Evolutionary conservation across 2,329 filamentous ascomycete genomes (phyloP).

Genomic region (Paramyrothecium roridum): DNA sequence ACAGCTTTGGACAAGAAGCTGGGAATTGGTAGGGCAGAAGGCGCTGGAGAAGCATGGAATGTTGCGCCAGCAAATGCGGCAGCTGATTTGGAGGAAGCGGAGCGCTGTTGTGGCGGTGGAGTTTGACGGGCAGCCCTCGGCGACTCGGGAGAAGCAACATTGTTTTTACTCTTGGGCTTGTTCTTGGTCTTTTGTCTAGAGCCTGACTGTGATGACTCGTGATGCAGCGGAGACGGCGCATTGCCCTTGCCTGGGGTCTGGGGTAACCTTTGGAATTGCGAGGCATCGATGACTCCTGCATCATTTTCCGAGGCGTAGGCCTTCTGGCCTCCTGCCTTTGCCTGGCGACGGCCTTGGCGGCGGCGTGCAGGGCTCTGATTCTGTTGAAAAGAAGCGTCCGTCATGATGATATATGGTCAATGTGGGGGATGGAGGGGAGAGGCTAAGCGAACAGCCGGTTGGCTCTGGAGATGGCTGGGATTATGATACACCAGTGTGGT

Average conservation of each 20-base stretch:
- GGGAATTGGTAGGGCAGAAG: slow-evolving; percentile 85
- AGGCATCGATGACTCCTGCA: slow-evolving; percentile 23
- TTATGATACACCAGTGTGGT: background rate
- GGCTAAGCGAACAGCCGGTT: background rate
- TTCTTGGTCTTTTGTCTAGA: slow-evolving; percentile 26
- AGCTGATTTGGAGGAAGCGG: slow-evolving; percentile 40
- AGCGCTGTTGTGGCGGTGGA: slow-evolving; percentile 35
- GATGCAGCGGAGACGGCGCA: slow-evolving; percentile 30
- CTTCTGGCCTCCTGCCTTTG: slow-evolving; percentile 41
- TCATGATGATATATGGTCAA: slow-evolving; percentile 19
- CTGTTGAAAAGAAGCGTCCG: slow-evolving; percentile 25
- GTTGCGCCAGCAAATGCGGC: slow-evolving; percentile 86
- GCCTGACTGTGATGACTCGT: slow-evolving; percentile 17
- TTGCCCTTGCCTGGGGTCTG: slow-evolving; percentile 46
- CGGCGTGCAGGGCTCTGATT: slow-evolving; percentile 32
- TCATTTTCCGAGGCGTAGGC: slow-evolving; percentile 61
- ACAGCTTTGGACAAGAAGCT: slow-evolving; percentile 78
- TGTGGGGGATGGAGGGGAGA: background rate
- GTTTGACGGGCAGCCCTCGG: slow-evolving; percentile 39
- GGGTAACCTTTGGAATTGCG: slow-evolving; percentile 30
- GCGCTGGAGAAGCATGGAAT: slow-evolving; percentile 91
- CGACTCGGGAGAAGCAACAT: slow-evolving; percentile 37
- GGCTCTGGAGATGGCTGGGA: background rate
- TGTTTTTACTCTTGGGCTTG: slow-evolving; percentile 28
- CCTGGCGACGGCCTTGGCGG: slow-evolving; percentile 36